phyloP scores from a whole-genome alignment of 2,329 filamentous ascomycete genomes.

The Canariomyces notabilis region DNA sequence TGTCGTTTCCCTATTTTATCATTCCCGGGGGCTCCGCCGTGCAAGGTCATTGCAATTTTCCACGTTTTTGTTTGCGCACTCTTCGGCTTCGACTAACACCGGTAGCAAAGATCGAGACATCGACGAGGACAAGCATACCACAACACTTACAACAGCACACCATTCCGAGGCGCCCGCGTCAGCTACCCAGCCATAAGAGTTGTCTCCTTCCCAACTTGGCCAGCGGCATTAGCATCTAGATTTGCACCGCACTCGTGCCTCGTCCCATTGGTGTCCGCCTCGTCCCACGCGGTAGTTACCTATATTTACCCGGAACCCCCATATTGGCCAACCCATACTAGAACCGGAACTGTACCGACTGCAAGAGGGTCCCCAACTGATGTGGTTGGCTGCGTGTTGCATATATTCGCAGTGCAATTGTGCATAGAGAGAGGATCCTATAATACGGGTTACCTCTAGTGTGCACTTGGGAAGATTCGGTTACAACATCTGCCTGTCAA shows the following conservation, averaged over 20 bases:
- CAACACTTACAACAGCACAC: no score
- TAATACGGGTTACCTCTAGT: slow-evolving; percentile 5
- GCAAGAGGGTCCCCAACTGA: slow-evolving; percentile 6
- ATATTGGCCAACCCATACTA: slow-evolving; percentile 24
- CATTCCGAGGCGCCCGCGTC: neutral
- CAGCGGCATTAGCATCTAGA: slow-evolving; percentile 26
- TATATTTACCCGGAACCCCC: slow-evolving; percentile 29
- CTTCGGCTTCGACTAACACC: no score
- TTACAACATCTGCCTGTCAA: slow-evolving; percentile 2
- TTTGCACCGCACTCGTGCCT: slow-evolving; percentile 14
- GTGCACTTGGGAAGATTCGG: neutral
- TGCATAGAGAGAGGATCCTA: neutral
- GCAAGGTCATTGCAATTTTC: no score
- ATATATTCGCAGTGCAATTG: neutral
- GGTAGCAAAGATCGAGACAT: neutral
- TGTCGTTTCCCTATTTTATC: slow-evolving; percentile 19
- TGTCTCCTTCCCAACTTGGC: slow-evolving; percentile 11
- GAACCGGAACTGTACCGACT: slow-evolving; percentile 6
- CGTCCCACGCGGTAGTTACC: slow-evolving; percentile 16
- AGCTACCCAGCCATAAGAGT: neutral
- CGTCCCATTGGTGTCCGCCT: slow-evolving; percentile 24
- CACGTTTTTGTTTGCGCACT: no score
- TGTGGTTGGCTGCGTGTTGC: neutral
- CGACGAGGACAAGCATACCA: no score
- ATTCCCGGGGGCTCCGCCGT: slow-evolving; percentile 2